Evolutionary conservation across 805 yeast species (phyloP), one percentile per base, ranked within the genome.

Genomic region (Teunomyces tritomae): DNA sequence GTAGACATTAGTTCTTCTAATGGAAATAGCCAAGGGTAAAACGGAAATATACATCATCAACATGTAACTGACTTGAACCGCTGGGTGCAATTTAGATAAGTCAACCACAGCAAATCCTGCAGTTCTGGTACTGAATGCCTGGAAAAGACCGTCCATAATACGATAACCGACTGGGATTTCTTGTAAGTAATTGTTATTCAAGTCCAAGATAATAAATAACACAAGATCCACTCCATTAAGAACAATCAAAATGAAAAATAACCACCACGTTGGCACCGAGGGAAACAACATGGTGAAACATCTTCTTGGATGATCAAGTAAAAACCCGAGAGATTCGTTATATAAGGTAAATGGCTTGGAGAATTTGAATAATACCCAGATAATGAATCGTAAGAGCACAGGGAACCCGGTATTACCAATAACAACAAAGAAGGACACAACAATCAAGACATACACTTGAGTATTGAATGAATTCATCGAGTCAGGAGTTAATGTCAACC

Each of bases 31-130:
- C 57, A 94, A 73, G 1, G 99, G 99, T 62, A 91, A 75, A 39
- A 92, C 97, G 11, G 98, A 92, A 26, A 94, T 90, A 69, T 94
- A 94, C 99, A 94, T 94, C 98, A 94, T 92, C 50, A 94, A 78
- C 83, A 89, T 78, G 64, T 94, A 94, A 57, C 94, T 83, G 27
- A 94, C 96, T 64, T 90, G 96, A 44, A 92, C 88, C 0, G 96
- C 94, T 0, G 97, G 94, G 59, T 90, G 94, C 39, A 94, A 72
- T 36, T 65, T 62, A 2, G 89, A 70, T 34, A 94, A 67, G 61
- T 85, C 82, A 24, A 91, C 80, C 34, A 87, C 85, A 0, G 87
- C 56, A 55, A 94, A 85, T 0, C 99, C 99, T 0, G 96, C 96
- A 1, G 98, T 94, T 72, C 99, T 82, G 0, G 97, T 89, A 44